These are phyloP conservation scores for Penicillium aurantiogriseum DNA, from an alignment of 2,329 filamentous ascomycete genomes.

Conservation along the genomic window DNA sequence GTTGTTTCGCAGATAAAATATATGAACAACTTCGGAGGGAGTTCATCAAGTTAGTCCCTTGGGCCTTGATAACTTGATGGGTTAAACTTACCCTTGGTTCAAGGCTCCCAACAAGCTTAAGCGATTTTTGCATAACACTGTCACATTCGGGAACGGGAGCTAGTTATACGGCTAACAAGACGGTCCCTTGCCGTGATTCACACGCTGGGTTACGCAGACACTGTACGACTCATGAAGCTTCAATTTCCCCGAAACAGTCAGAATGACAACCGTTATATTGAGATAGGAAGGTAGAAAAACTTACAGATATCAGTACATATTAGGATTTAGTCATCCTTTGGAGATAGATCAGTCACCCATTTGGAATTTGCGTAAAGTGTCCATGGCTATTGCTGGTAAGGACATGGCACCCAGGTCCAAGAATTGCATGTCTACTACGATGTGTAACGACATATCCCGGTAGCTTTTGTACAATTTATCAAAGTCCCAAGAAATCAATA, in stretches of 20 bases:
- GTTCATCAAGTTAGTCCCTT: neutral
- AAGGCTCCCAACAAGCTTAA: neutral
- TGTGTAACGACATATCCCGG: neutral
- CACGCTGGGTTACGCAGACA: conserved; percentile 9
- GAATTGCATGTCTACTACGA: neutral
- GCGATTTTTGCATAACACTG: neutral
- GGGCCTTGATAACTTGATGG: neutral
- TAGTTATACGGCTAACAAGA: neutral
- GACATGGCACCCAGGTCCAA: no score
- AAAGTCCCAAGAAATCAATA: neutral
- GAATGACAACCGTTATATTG: neutral
- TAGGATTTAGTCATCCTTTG: no score
- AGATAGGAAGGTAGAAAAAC: neutral
- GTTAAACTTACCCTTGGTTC: neutral
- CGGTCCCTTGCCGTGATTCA: neutral
- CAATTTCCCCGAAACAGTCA: neutral
- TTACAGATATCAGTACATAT: no score
- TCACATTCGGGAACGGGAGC: neutral
- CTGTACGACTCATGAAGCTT: conserved; percentile 2
- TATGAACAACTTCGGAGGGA: neutral
- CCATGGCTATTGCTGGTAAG: neutral
- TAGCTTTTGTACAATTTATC: neutral
- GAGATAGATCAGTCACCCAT: neutral
- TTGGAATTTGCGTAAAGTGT: neutral
- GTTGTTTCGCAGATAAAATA: neutral